These are phyloP conservation scores for Aspergillus tamarii DNA, from an alignment of 2,329 filamentous ascomycete genomes.

Conservation along the genomic window DNA sequence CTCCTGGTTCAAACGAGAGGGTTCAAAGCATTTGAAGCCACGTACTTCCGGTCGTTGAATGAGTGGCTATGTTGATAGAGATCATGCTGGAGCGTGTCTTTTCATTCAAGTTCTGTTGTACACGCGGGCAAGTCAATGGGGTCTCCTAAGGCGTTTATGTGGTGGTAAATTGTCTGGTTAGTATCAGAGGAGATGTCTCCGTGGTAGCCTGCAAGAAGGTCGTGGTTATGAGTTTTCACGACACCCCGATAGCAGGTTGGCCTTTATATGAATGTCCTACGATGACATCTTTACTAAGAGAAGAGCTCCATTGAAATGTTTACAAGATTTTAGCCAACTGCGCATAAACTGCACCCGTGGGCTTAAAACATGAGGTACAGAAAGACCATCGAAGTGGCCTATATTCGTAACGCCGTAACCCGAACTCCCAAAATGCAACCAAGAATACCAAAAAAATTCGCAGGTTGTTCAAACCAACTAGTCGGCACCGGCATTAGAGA, in stretches of 20 bases:
- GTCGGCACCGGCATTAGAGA: constrained; percentile 36
- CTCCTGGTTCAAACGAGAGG: not conserved
- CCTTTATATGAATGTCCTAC: not conserved
- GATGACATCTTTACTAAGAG: not conserved
- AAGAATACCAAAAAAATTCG: not conserved
- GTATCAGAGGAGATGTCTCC: not conserved
- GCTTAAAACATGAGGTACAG: not conserved
- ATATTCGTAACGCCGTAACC: constrained; percentile 1
- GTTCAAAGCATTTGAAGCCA: not conserved
- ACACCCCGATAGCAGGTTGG: not conserved
- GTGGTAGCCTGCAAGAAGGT: not conserved
- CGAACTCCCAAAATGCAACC: constrained; percentile 1
- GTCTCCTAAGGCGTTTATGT: constrained; percentile 11
- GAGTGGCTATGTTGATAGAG: constrained; percentile 6
- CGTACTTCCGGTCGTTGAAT: not conserved
- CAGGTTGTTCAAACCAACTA: constrained; percentile 18
- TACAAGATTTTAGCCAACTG: not conserved
- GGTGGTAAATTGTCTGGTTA: constrained; percentile 4
- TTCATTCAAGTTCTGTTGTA: constrained; percentile 5
- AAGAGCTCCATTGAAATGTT: not conserved
- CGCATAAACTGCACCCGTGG: not conserved
- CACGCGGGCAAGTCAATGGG: constrained; percentile 6
- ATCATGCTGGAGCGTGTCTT: constrained; percentile 8
- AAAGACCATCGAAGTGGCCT: not conserved
- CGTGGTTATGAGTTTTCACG: not conserved